These are phyloP conservation scores for Pleurotus djamor DNA, from an alignment of 768 basidiomycete genomes.

Conservation along the genomic window DNA sequence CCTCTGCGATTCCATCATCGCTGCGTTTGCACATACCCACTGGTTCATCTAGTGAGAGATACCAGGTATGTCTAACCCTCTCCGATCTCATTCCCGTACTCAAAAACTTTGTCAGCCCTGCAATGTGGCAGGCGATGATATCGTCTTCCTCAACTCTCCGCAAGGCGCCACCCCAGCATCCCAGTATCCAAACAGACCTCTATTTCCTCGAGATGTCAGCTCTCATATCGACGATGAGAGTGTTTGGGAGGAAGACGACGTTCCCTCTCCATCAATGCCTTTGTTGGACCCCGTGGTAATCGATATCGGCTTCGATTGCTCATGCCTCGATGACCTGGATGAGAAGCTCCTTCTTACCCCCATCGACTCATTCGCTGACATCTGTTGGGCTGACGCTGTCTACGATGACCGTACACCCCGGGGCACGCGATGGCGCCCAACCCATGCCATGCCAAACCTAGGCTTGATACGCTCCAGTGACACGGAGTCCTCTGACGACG, in stretches of 20 bases:
- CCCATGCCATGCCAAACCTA: neutral
- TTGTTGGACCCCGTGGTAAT: constrained; percentile 9
- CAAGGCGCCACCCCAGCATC: neutral
- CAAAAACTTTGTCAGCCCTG: neutral
- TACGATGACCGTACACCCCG: constrained; percentile 17
- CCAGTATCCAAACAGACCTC: neutral
- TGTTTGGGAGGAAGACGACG: constrained; percentile 3
- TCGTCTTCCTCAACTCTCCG: constrained; percentile 2
- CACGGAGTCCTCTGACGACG: constrained; percentile 2
- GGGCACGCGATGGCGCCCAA: neutral
- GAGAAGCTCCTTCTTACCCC: constrained; percentile 38
- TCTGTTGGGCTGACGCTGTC: constrained; percentile 40
- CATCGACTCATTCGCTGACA: constrained; percentile 37
- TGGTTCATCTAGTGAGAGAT: neutral
- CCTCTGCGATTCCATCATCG: neutral
- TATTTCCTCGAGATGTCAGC: neutral
- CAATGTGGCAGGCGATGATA: neutral
- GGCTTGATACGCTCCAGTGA: constrained; percentile 3
- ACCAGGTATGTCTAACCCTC: neutral
- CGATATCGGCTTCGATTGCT: constrained; percentile 34
- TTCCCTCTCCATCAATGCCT: neutral
- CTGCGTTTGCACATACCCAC: constrained; percentile 3
- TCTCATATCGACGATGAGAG: constrained; percentile 1
- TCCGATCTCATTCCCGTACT: no score
- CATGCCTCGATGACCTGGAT: constrained; percentile 39